Conservation (phyloP, 2,329 filamentous ascomycete genomes). For the Fusarium buharicum region DNA sequence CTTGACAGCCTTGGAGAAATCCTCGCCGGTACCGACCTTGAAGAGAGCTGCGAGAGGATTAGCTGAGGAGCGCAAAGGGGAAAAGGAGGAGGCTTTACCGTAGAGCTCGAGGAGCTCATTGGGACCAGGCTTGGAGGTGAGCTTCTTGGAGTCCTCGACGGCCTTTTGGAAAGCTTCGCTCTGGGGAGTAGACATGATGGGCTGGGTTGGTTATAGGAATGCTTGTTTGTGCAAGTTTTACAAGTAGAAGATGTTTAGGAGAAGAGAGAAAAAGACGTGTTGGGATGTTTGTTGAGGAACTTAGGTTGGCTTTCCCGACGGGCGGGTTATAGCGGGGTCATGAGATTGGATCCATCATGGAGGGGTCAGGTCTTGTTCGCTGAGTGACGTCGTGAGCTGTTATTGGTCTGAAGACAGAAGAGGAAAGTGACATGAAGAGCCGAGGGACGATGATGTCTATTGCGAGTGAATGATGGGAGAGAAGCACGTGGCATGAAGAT, state of each 20-base stretch:
- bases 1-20: slow-evolving; percentile 64
- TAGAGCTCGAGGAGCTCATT: slow-evolving; percentile 73
- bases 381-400: slow-evolving; percentile 32
- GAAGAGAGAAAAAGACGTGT: slow-evolving; percentile 19
- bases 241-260: background rate
- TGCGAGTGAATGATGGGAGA: slow-evolving; percentile 8
- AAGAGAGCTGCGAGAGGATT: slow-evolving; percentile 59
- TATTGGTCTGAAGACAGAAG: slow-evolving; percentile 16
- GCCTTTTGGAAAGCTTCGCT: slow-evolving; percentile 65
- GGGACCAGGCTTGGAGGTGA: slow-evolving; percentile 71
- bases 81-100: slow-evolving; percentile 53
- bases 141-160: slow-evolving; percentile 72
- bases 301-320: slow-evolving; percentile 25
- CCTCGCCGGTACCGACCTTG: slow-evolving; percentile 68
- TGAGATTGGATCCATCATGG: slow-evolving; percentile 27
- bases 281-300: slow-evolving; percentile 41
- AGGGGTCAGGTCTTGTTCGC: slow-evolving; percentile 23
- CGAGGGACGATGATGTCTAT: slow-evolving; percentile 17
- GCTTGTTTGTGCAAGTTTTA: background rate
- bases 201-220: slow-evolving; percentile 7
- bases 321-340: slow-evolving; percentile 41
- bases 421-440: background rate
- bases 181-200: slow-evolving; percentile 55
- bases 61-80: background rate
- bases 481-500: slow-evolving; percentile 19